Evolutionary conservation across 1,139 yeast genomes (phyloP).

Genomic region (Suhomyces bribrorum): DNA sequence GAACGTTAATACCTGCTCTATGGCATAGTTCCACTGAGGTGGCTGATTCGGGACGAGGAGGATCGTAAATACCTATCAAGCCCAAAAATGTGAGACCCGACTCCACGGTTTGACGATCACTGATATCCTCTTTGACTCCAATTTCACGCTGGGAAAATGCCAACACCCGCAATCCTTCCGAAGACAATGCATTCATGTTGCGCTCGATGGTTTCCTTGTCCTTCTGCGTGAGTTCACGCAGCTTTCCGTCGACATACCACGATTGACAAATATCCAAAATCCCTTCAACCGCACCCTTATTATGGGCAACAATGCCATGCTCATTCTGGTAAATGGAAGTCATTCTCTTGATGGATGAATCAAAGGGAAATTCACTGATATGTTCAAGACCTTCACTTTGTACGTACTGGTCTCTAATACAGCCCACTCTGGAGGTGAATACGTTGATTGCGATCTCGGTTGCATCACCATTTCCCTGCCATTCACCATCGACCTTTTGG

Average conservation of each 20-base stretch:
- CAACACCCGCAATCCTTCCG: constrained; percentile 72
- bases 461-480: constrained; percentile 85
- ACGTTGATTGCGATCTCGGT: constrained; percentile 84
- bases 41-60: constrained; percentile 75
- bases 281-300: constrained; percentile 84
- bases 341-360: constrained; percentile 77
- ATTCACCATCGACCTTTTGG: constrained; percentile 38
- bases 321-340: constrained; percentile 53
- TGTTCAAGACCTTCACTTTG: constrained; percentile 41
- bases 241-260: constrained; percentile 49
- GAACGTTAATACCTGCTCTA: constrained; percentile 76
- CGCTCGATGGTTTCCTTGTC: constrained; percentile 47
- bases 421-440: constrained; percentile 58
- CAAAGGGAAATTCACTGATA: constrained; percentile 73
- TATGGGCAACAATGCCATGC: constrained; percentile 44
- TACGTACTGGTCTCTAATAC: constrained; percentile 44
- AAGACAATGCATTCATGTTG: constrained; percentile 63
- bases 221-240: constrained; percentile 40
- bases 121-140: constrained; percentile 21
- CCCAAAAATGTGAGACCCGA: constrained; percentile 61
- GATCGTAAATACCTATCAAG: constrained; percentile 78
- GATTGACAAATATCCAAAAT: constrained; percentile 56
- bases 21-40: constrained; percentile 69
- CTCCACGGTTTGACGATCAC: constrained; percentile 57
- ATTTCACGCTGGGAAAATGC: constrained; percentile 59